Evolutionary conservation across 1,284 basidiomycete genomes (phyloP), one percentile per base, ranked within the genome.

Genomic region (Inonotus hispidus): DNA sequence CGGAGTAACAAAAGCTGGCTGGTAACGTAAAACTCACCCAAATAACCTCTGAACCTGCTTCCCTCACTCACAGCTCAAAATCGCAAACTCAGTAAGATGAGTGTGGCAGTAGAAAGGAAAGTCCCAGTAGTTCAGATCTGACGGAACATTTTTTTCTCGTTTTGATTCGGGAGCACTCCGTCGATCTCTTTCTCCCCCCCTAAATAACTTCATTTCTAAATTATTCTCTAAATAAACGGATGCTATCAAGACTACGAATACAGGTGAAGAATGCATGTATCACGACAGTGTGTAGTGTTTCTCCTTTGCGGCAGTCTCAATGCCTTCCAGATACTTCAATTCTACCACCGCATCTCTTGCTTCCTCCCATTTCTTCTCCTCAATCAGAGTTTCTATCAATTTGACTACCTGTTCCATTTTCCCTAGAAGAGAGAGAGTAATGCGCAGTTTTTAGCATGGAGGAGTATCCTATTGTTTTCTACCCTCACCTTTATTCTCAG

Each of bases 281-380:
- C 53, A 35, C n/a, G 55, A 59, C 49, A 63, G 43, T 56, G 50
- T 29, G 35, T 63, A 29, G 32, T 27, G 50, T 49, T 57, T 59
- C 13, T 79, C 79, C 63, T 77, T 79, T 3, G 84, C 88, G 5
- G 93, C 92, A 11, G 79, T 74, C 43, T 84, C 79, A 23, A 95
- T 85, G n/a, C 87, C 84, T 57, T 84, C 75, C 70, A 92, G 74
- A 70, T 95, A 97, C 67, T 86, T 84, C 27, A 96, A 78, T 67
- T 87, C 80, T 27, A 93, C 82, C 13, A 88, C 82, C 10, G 82
- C 81, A 16, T 72, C 70, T 70, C 84, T 87, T 0, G 83, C 87
- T 1, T 72, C 68, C 6, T 71, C 68, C 81, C 92, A 87, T 55
- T 88, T 78, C 32, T 77, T 72, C 19, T 70, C 64, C 0, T 73